Evolutionary conservation across 257 asterid genomes (phyloP), one percentile per base, ranked within the genome.

Genomic region (Gentiana macrophylla): DNA sequence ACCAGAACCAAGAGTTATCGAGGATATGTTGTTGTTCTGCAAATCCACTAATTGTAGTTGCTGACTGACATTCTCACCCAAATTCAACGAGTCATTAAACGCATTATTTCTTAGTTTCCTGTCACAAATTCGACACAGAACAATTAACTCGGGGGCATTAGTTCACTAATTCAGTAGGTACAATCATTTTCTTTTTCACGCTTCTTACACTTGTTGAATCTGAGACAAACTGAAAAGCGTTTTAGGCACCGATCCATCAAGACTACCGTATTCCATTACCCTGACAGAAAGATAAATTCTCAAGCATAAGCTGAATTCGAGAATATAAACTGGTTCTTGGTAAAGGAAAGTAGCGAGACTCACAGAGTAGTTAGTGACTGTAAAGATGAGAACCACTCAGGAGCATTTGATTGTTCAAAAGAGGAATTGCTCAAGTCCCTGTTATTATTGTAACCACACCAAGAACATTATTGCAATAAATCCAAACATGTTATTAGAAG

Each of bases 391-490:
- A 88, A 77, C 97, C 91, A 88, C 11, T 65, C 71, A 5, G 97
- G 97, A 11, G 83, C 80, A 61, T 70, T 69, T 24, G 88, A 74
- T 71, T 74, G 72, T 62, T 72, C 73, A 63, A 88, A 88, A 12
- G 95, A 72, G 71, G 84, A 84, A 77, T 75, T 80, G 78, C 97
- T 84, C 79, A 88, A 74, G 63, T 88, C 95, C 73, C 97, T 84
- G 35, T 33, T 49, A 73, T 65, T 4, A 5, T 5, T 62, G 9
- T 32, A 38, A 12, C 24, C 24, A 43, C 33, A 12, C 2, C 43
- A 2, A 48, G 45, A 32, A 32, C 57, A 6, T 33, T 6, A 33
- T 34, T 32, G 37, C 24, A 32, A 44, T 12, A 32, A 53, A 52
- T 13, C 13, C 8, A 35, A 36, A 8, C 35, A 57, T 35, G 7